Percentiles rank a stretch among this genome's conserved stretches.
Evolutionary conservation across 176 grass and related monocot species (phyloP).

Genomic region (Carex pumila): DNA sequence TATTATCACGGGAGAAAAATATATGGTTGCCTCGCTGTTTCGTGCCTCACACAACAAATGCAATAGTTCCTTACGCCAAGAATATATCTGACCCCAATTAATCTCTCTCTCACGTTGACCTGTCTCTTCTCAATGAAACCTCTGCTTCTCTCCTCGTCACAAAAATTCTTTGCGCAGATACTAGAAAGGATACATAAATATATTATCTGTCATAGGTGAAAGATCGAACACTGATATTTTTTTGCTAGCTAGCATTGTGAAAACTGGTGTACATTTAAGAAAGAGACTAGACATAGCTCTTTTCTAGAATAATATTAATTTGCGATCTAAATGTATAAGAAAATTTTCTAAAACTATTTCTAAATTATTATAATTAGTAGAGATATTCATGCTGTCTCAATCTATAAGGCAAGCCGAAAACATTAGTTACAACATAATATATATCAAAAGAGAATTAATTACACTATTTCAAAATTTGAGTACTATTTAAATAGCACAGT

Average conservation of each 20-base stretch:
- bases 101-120: background rate
- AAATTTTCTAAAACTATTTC: no score
- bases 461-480: background rate
- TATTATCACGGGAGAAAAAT: background rate
- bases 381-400: background rate
- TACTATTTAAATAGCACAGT: no score
- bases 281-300: background rate
- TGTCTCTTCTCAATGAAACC: background rate
- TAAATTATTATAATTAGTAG: no score
- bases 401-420: background rate
- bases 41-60: constrained; percentile 20
- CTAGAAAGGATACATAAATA: background rate
- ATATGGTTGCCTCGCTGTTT: background rate
- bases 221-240: background rate
- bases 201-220: background rate
- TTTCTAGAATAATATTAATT: background rate
- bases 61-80: constrained; percentile 25
- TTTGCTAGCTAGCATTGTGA: background rate
- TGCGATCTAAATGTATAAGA: no score
- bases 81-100: background rate
- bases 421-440: background rate
- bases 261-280: background rate
- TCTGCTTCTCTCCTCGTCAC: background rate
- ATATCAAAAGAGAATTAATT: background rate
- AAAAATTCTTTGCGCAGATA: background rate